phyloP scores from a whole-genome alignment of 805 yeast species.

The Kurtzmaniella cleridarum region DNA sequence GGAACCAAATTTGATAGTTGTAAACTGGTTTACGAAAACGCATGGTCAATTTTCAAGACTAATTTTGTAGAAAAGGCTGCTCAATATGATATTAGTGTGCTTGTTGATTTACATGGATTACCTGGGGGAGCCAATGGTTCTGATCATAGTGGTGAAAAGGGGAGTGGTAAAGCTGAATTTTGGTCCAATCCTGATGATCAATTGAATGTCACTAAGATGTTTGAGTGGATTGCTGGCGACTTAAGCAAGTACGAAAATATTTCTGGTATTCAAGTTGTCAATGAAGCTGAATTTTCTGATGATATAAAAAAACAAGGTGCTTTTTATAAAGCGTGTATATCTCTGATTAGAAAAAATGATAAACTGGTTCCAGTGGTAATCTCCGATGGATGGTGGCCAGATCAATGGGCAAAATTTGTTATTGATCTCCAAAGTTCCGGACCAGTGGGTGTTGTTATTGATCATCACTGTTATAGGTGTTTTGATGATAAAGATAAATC shows the following conservation, averaged over 20 bases:
- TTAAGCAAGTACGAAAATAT: slow-evolving; percentile 57
- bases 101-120: slow-evolving; percentile 82
- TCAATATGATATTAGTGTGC: slow-evolving; percentile 57
- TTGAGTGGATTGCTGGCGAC: slow-evolving; percentile 60
- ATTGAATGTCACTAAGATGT: slow-evolving; percentile 41
- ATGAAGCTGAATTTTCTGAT: slow-evolving; percentile 66
- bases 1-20: slow-evolving; percentile 60
- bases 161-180: slow-evolving; percentile 49
- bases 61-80: slow-evolving; percentile 56
- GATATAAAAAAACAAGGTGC: slow-evolving; percentile 47
- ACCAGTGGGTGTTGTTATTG: slow-evolving; percentile 64
- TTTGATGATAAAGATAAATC: slow-evolving; percentile 69
- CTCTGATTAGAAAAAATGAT: slow-evolving; percentile 53
- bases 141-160: slow-evolving; percentile 72
- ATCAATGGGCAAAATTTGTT: slow-evolving; percentile 70
- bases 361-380: slow-evolving; percentile 62
- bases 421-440: slow-evolving; percentile 34
- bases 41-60: slow-evolving; percentile 62
- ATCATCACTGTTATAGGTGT: slow-evolving; percentile 82
- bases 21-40: slow-evolving; percentile 54
- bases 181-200: slow-evolving; percentile 48
- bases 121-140: slow-evolving; percentile 91
- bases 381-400: slow-evolving; percentile 93
- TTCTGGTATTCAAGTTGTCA: slow-evolving; percentile 78
- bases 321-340: slow-evolving; percentile 64